Conservation (phyloP, 2,329 filamentous ascomycete species). For the Sporothrix curviconia region DNA sequence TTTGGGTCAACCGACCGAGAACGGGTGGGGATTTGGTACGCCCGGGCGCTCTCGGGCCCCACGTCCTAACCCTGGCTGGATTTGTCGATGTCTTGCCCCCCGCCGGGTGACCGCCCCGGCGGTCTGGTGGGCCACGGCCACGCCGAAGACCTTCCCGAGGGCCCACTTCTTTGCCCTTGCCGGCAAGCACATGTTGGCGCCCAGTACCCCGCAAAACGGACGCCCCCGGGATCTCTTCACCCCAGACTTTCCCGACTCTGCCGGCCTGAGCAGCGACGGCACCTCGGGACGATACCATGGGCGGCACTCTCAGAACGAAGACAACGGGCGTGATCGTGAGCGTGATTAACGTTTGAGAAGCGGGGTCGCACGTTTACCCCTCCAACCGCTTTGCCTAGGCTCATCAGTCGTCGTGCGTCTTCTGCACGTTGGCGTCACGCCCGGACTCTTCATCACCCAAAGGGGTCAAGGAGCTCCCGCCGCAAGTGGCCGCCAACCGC, state of each 20-base stretch:
- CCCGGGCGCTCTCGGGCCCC: slow-evolving; percentile 85
- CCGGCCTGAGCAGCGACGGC: slow-evolving; percentile 11
- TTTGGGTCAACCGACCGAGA: slow-evolving; percentile 77
- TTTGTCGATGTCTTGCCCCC: slow-evolving; percentile 40
- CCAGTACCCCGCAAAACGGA: no score
- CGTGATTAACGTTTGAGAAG: neutral
- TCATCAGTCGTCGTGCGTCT: no score
- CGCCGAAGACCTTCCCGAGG: slow-evolving; percentile 31
- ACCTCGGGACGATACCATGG: neutral
- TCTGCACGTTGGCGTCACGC: no score
- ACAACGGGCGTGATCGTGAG: neutral
- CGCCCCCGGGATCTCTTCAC: no score
- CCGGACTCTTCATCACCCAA: slow-evolving; percentile 48
- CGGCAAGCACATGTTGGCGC: slow-evolving; percentile 59
- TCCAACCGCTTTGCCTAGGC: no score
- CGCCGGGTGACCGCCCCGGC: slow-evolving; percentile 18
- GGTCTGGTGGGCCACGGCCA: slow-evolving; percentile 22
- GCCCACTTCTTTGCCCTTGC: slow-evolving; percentile 58
- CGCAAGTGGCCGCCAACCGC: slow-evolving; percentile 42
- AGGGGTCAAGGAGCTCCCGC: slow-evolving; percentile 45
- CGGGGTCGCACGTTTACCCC: no score
- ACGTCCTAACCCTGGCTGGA: slow-evolving; percentile 75
- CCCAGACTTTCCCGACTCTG: slow-evolving; percentile 15
- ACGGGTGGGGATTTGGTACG: slow-evolving; percentile 95
- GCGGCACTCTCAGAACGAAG: neutral